These are phyloP conservation scores for Exophiala aquamarina DNA, from an alignment of 2,329 filamentous ascomycete genomes.

Conservation along the genomic window DNA sequence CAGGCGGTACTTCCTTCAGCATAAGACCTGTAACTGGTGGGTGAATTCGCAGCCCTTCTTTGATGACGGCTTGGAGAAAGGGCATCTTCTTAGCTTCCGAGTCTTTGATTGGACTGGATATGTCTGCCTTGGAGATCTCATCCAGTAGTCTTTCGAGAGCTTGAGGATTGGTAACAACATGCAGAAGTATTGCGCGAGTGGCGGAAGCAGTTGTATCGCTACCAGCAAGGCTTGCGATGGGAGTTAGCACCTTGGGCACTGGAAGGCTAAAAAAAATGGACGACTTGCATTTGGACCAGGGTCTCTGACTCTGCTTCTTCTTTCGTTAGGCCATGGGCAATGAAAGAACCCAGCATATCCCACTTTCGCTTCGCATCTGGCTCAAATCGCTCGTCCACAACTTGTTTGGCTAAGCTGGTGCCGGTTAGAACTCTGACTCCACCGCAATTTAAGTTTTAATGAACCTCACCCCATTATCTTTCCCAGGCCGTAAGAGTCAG, in stretches of 20 bases:
- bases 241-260: constrained; percentile 30
- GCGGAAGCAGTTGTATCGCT: constrained; percentile 62
- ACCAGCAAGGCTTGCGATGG: constrained; percentile 51
- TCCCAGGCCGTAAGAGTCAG: constrained; percentile 20
- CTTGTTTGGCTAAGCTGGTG: constrained; percentile 25
- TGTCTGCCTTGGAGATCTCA: constrained; percentile 33
- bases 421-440: constrained; percentile 11
- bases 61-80: constrained; percentile 53
- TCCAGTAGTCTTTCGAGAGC: constrained; percentile 49
- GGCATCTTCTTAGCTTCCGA: constrained; percentile 42
- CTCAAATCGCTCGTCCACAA: constrained; percentile 27
- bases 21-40: constrained; percentile 45
- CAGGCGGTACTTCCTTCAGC: constrained; percentile 37
- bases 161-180: constrained; percentile 44
- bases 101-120: constrained; percentile 34
- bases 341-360: constrained; percentile 35
- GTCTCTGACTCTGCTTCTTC: constrained; percentile 18
- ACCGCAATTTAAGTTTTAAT: constrained; percentile 16
- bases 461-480: constrained; percentile 20
- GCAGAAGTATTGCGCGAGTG: constrained; percentile 57
- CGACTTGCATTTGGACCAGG: constrained; percentile 18
- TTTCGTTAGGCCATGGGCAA: constrained; percentile 27
- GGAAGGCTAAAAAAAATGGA: neutral
- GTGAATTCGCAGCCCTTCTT: constrained; percentile 50
- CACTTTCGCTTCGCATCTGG: constrained; percentile 15